Percentiles rank a stretch among this genome's conserved stretches.
phyloP scores from a whole-genome alignment of 257 asterid species.

The Verbascum thapsus region DNA sequence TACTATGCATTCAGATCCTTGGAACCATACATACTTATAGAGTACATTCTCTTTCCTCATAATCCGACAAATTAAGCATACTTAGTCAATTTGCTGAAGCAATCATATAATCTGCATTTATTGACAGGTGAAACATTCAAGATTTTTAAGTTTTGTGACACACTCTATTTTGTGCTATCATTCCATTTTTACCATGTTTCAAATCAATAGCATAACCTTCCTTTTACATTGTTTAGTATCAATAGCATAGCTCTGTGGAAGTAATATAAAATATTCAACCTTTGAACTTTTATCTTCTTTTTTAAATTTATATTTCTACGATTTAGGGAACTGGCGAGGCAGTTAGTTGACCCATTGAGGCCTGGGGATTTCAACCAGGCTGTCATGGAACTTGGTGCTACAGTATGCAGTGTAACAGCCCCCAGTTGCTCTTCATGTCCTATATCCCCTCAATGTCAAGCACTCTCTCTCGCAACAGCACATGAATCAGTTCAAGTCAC shows the following conservation, averaged over 20 bases:
- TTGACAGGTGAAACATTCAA: too few species aligned
- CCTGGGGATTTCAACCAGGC: slow-evolving; percentile 99
- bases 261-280: neutral
- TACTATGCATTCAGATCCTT: neutral
- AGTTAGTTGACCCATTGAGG: slow-evolving; percentile 81
- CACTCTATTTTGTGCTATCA: neutral
- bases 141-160: too few species aligned
- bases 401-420: slow-evolving; percentile 55
- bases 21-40: neutral
- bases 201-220: neutral
- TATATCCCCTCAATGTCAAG: slow-evolving; percentile 70
- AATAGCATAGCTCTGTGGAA: neutral
- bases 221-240: neutral
- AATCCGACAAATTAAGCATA: too few species aligned
- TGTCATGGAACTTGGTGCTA: slow-evolving; percentile 99
- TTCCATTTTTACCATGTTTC: neutral
- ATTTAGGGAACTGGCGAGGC: slow-evolving; percentile 73
- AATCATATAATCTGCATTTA: too few species aligned
- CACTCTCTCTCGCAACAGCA: slow-evolving; percentile 55
- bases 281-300: slow-evolving; percentile 10
- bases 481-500: slow-evolving; percentile 69
- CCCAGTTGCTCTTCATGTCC: slow-evolving; percentile 86
- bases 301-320: slow-evolving; percentile 22
- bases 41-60: neutral
- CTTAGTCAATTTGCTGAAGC: too few species aligned